A percentile compares a stretch with the other conserved stretches of the same genome.
Evolutionary conservation across 148 eudicot species (phyloP).

Genomic region (Persicaria maculosa): DNA sequence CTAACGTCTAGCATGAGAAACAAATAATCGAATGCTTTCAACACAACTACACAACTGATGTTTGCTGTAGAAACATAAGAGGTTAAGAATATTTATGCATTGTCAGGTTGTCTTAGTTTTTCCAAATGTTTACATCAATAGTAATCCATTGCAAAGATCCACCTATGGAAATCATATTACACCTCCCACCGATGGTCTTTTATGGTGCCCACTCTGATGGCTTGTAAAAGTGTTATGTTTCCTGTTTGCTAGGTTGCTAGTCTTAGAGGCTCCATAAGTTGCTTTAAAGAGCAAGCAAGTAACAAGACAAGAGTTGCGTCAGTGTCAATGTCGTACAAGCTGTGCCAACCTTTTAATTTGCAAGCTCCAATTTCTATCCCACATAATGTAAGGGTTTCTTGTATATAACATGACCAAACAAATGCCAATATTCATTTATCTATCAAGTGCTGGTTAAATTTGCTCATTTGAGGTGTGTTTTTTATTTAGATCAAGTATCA

Average conservation of each 20-base stretch:
- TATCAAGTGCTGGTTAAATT: not conserved
- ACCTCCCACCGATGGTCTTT: not conserved
- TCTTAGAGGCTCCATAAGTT: slow-evolving; percentile 81
- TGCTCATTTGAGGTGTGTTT: not conserved
- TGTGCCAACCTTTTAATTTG: slow-evolving; percentile 70
- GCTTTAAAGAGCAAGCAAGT: slow-evolving; percentile 95
- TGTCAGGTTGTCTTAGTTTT: not conserved
- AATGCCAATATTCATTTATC: not conserved
- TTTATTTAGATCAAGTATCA: slow-evolving; percentile 70
- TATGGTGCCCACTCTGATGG: not conserved
- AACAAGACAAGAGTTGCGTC: slow-evolving; percentile 46
- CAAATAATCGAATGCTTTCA: not conserved
- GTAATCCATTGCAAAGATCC: not conserved
- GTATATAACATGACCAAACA: not conserved
- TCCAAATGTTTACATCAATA: not conserved
- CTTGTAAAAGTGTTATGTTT: not conserved
- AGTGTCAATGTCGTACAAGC: slow-evolving; percentile 52
- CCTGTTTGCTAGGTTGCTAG: slow-evolving; percentile 64
- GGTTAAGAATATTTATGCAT: not conserved
- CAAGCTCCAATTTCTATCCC: slow-evolving; percentile 72
- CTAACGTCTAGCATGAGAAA: no score
- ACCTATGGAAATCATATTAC: not conserved
- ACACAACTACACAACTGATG: no score
- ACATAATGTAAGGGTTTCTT: slow-evolving; percentile 40
- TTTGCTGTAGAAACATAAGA: not conserved